Conservation (phyloP, 192 early-diverging fungal species). For the Coemansia guatemalensis region DNA sequence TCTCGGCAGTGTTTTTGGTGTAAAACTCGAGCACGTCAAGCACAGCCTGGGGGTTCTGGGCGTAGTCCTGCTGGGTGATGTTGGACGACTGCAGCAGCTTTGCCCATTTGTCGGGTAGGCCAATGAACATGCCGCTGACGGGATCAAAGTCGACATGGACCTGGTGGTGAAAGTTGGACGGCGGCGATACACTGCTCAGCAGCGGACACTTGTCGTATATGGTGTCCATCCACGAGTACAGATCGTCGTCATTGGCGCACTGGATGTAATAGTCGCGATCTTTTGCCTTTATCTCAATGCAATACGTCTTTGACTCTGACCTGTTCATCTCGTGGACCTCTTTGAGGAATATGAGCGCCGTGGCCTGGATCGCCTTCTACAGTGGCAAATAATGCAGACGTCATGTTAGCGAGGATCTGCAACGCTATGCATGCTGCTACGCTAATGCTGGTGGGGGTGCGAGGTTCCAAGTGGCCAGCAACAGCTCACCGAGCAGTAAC, state of each 20-base stretch:
- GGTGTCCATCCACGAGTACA: conserved; percentile 98
- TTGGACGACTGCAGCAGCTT: conserved; percentile 88
- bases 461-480: conserved; percentile 1
- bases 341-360: conserved; percentile 87
- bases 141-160: conserved; percentile 62
- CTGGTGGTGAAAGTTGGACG: conserved; percentile 60
- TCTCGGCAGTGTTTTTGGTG: conserved; percentile 72
- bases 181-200: conserved; percentile 53
- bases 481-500: conserved; percentile 14
- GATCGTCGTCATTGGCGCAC: conserved; percentile 93
- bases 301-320: conserved; percentile 89
- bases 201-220: conserved; percentile 75
- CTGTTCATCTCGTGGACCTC: conserved; percentile 87
- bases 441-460: neutral
- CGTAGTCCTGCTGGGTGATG: conserved; percentile 97
- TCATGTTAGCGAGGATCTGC: neutral
- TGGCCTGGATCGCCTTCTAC: conserved; percentile 66
- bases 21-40: conserved; percentile 98
- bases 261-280: conserved; percentile 92
- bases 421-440: neutral
- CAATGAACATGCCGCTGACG: conserved; percentile 60
- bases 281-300: conserved; percentile 91
- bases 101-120: conserved; percentile 95
- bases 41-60: conserved; percentile 97
- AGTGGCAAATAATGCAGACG: neutral